Conservation (phyloP, 169 alveolate genomes). For the Babesia microti region DNA sequence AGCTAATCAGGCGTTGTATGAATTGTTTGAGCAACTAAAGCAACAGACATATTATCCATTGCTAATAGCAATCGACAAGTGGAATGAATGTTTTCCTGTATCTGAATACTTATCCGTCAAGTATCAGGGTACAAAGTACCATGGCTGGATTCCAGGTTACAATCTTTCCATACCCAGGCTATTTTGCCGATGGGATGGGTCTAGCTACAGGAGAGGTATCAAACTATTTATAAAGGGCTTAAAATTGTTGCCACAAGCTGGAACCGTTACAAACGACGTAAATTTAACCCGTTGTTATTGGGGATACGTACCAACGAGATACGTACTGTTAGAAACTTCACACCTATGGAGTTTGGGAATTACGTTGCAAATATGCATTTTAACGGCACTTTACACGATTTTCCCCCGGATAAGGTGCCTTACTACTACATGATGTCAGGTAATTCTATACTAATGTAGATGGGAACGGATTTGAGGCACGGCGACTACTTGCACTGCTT, state of each 20-base stretch:
- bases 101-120: constrained; percentile 62
- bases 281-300: constrained; percentile 49
- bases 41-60: constrained; percentile 56
- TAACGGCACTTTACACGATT: constrained; percentile 49
- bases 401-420: constrained; percentile 54
- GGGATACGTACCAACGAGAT: constrained; percentile 55
- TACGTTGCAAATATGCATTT: constrained; percentile 43
- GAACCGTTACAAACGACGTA: constrained; percentile 50
- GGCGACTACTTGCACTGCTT: constrained; percentile 49
- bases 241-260: constrained; percentile 57
- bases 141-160: constrained; percentile 65
- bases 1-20: constrained; percentile 56
- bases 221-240: constrained; percentile 5
- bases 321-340: constrained; percentile 53
- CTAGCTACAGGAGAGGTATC: constrained; percentile 44
- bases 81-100: constrained; percentile 49
- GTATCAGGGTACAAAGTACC: constrained; percentile 57
- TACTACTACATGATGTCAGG: constrained; percentile 68
- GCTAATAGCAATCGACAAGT: constrained; percentile 39
- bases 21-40: constrained; percentile 56
- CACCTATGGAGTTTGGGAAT: constrained; percentile 55
- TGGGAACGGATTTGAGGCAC: constrained; percentile 62
- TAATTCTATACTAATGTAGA: constrained; percentile 20
- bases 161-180: constrained; percentile 60
- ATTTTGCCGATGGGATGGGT: constrained; percentile 50